Base-by-base conservation (phyloP, 768 basidiomycete genomes). In the Boletus fagicola region DNA sequence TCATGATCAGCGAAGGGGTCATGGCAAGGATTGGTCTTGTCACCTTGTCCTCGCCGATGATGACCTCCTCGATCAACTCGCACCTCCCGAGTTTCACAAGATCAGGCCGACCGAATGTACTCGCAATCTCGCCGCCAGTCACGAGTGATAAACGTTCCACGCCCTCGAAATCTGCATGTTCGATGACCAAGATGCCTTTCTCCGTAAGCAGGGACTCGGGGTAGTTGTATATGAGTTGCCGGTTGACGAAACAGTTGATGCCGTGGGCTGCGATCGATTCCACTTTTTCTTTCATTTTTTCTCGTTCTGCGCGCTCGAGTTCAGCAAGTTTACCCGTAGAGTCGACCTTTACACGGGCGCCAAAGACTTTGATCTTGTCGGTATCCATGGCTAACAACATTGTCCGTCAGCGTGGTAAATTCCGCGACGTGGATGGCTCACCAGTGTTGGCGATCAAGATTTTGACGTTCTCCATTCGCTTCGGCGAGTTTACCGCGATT, bases 201-300 rank as follows among this genome's bases (percentile, higher is more conserved):
- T 98, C 97, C 3, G 95, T 81, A n/a, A 99, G 82, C 0, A 99
- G 78, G 1, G 89, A 92, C 73, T 99, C 97, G 43, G 97, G 97
- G 71, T 98, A 98, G 81, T 99, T 98, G 85, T 98, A 99, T 76
- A 99, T 92, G 45, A 99, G 82, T 71, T 99, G 97, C 50, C 97
- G 85, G 77, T 99, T 99, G 61, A 98, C 94, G 72, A 99, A 98
- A 74, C 87, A 88, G 67, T 93, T 98, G 78, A 98, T 92, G 51
- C 96, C 96, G 64, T 97, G 94, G 0, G 89, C 74, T 6, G 94
- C 93, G 66, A 99, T 98, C 15, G 88, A 85, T 46, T 94, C 92
- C 7, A 99, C 95, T 77, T 98, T 99, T 58, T 85, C 87, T 76
- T 96, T 97, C 97, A 99, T 99, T 82, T 99, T 98, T 78, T 98